A percentile compares a stretch with the other conserved stretches of the same genome.
Evolutionary conservation across 1,139 yeast genomes (phyloP).

Genomic region (Saccharomycopsis phalli): DNA sequence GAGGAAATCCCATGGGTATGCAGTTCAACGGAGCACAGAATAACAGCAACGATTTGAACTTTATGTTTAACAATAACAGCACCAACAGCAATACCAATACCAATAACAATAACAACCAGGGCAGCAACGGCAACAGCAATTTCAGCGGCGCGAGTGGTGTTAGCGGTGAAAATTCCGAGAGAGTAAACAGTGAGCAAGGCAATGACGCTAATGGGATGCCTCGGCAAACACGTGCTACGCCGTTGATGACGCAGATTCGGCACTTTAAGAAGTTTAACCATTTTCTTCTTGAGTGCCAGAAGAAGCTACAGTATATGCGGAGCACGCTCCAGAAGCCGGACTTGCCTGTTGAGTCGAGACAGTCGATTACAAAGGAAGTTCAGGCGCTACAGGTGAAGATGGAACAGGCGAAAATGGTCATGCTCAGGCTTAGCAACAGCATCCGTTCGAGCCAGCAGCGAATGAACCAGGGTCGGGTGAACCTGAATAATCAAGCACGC

Average conservation of each 20-base stretch:
- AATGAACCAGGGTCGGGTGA: background rate
- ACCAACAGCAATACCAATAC: slow-evolving; percentile 2
- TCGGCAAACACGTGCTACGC: background rate
- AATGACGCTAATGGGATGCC: background rate
- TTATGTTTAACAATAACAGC: background rate
- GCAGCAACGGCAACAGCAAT: background rate
- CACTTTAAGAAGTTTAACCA: slow-evolving; percentile 8
- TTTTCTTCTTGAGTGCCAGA: slow-evolving; percentile 11
- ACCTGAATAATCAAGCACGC: background rate
- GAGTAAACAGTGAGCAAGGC: background rate
- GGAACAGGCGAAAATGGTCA: slow-evolving; percentile 12
- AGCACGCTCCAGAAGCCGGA: slow-evolving; percentile 10
- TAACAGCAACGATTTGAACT: too few relatives aligned
- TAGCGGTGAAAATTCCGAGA: too few relatives aligned
- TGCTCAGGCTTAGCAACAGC: slow-evolving; percentile 10
- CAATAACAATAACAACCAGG: background rate
- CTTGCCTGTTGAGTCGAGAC: slow-evolving; percentile 9
- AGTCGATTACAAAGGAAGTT: slow-evolving; percentile 8
- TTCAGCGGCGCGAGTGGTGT: too few relatives aligned
- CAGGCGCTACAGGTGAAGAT: slow-evolving; percentile 5
- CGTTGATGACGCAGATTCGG: slow-evolving; percentile 18
- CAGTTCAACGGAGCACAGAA: too few relatives aligned
- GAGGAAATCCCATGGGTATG: too few relatives aligned
- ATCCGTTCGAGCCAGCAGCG: slow-evolving; percentile 12
- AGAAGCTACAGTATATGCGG: slow-evolving; percentile 6